A percentile compares a stretch with the other conserved stretches of the same genome.
Evolutionary conservation across 495 filamentous ascomycete species (phyloP).

Genomic region (Apiosordaria backusii): DNA sequence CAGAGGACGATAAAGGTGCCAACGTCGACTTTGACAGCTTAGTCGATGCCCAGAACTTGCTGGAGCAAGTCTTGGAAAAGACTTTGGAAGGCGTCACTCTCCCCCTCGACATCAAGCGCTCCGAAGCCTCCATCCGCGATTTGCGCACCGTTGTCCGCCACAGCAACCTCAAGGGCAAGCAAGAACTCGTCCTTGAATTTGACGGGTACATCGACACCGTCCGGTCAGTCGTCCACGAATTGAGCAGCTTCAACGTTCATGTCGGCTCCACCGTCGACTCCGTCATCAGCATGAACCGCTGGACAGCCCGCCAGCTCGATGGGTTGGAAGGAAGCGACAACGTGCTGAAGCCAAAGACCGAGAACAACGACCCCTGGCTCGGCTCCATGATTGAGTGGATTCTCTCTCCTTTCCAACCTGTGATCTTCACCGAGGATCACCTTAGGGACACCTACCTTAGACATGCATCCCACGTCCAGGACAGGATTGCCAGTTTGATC

Average conservation of each 20-base stretch:
- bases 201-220: constrained; percentile 62
- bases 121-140: constrained; percentile 69
- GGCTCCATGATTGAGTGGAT: constrained; percentile 35
- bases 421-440: constrained; percentile 48
- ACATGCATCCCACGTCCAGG: constrained; percentile 61
- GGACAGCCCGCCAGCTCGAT: constrained; percentile 64
- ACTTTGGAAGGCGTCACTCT: constrained; percentile 55
- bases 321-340: constrained; percentile 46
- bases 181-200: constrained; percentile 64
- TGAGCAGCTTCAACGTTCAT: constrained; percentile 64
- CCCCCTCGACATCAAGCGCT: constrained; percentile 66
- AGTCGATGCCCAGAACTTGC: constrained; percentile 60
- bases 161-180: constrained; percentile 44
- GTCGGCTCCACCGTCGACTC: constrained; percentile 66
- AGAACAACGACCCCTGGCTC: constrained; percentile 39
- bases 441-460: constrained; percentile 61
- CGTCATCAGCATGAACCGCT: constrained; percentile 57
- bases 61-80: constrained; percentile 63
- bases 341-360: neutral
- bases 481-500: constrained; percentile 60
- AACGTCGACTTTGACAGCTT: constrained; percentile 26
- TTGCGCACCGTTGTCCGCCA: constrained; percentile 60
- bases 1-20: constrained; percentile 9
- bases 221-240: constrained; percentile 51
- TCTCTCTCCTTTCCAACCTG: constrained; percentile 57